Evolutionary conservation across 1,139 yeast genomes (phyloP).

Genomic region (Geotrichum histeridarum): DNA sequence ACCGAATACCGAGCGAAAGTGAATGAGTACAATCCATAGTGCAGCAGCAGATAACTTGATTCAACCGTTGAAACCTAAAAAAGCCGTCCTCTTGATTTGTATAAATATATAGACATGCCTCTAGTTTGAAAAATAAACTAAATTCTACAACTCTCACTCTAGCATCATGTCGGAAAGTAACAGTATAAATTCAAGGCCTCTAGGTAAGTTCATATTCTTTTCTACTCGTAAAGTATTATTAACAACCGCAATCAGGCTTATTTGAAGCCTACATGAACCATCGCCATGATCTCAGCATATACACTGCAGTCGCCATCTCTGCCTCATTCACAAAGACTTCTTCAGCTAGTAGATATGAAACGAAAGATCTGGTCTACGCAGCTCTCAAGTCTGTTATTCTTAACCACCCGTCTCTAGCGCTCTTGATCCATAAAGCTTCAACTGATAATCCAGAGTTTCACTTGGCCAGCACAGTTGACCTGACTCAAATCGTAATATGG

Average conservation of each 20-base stretch:
- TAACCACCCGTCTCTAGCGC: constrained; percentile 1
- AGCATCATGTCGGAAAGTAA: too few species aligned
- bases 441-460: neutral
- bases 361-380: neutral
- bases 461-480: neutral
- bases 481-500: neutral
- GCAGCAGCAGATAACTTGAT: too few species aligned
- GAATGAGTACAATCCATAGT: too few species aligned
- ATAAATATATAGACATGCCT: too few species aligned
- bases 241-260: neutral
- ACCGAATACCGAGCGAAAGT: too few species aligned
- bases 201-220: too few species aligned
- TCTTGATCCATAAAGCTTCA: neutral
- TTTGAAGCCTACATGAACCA: neutral
- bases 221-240: too few species aligned
- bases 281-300: neutral
- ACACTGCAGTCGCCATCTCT: neutral
- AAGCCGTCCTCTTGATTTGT: too few species aligned
- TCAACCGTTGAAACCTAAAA: too few species aligned
- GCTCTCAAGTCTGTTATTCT: constrained; percentile 1
- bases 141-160: too few species aligned
- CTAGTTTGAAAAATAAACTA: too few species aligned
- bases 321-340: neutral
- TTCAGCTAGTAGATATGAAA: neutral
- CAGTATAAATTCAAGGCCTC: too few species aligned